A percentile compares a stretch with the other conserved stretches of the same genome.
These are phyloP conservation scores for Aspergillus heteromorphus DNA, from an alignment of 495 filamentous ascomycete genomes.

Conservation along the genomic window DNA sequence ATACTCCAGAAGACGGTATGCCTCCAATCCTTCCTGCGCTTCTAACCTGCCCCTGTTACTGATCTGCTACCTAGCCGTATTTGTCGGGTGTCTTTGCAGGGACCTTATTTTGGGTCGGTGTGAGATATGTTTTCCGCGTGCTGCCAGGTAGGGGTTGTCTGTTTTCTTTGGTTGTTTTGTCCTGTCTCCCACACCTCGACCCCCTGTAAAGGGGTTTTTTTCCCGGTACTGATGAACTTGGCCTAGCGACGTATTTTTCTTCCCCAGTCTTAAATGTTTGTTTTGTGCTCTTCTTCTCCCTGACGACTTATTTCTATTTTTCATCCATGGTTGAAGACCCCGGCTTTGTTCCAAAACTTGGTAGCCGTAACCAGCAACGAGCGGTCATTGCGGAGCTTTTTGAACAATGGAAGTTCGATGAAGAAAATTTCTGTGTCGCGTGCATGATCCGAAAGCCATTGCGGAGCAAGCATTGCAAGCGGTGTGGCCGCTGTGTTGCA, in stretches of 20 bases:
- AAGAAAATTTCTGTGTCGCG: slow-evolving; percentile 83
- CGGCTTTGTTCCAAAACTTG: slow-evolving; percentile 89
- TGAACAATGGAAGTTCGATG: slow-evolving; percentile 81
- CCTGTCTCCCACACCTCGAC: not conserved
- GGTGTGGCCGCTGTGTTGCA: slow-evolving; percentile 86
- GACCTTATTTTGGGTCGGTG: slow-evolving; percentile 75
- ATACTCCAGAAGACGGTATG: slow-evolving; percentile 80
- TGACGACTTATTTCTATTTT: slow-evolving; percentile 81
- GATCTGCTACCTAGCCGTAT: slow-evolving; percentile 60
- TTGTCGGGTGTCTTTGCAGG: slow-evolving; percentile 89
- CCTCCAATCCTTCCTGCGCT: slow-evolving; percentile 2
- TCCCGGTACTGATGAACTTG: slow-evolving; percentile 1
- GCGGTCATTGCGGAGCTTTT: slow-evolving; percentile 81
- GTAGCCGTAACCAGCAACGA: slow-evolving; percentile 81
- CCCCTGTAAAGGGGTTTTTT: not conserved
- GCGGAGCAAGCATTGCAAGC: slow-evolving; percentile 90
- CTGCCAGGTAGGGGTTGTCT: slow-evolving; percentile 55
- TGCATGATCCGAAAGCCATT: slow-evolving; percentile 92
- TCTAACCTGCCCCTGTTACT: not conserved
- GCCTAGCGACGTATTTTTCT: slow-evolving; percentile 55
- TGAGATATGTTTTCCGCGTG: slow-evolving; percentile 68
- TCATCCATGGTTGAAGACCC: slow-evolving; percentile 83
- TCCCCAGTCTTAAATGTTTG: slow-evolving; percentile 68
- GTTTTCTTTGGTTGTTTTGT: not conserved
- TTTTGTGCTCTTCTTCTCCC: slow-evolving; percentile 57